Evolutionary conservation across 768 basidiomycete species (phyloP), one percentile per base, ranked within the genome.

Genomic region (Trametes maxima): DNA sequence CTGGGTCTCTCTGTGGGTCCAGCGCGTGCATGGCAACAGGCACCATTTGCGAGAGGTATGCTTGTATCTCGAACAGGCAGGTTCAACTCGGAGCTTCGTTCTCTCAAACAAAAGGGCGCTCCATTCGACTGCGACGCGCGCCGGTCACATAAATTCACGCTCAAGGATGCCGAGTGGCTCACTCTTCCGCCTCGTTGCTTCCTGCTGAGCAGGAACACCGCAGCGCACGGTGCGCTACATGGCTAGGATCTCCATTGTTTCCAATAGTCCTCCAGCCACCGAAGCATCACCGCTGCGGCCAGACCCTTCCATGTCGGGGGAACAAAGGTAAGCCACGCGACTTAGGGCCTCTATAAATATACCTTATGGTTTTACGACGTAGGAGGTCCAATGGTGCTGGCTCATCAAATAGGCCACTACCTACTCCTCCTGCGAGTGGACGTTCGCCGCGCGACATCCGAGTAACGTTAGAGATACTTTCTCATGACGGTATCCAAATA

Each of bases 1-100:
- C 59, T 25, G 40, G 33, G 46, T 40, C 28, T 25, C 48, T 36
- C 48, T 52, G 40, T 46, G 44, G 60, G 54, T 51, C 60, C 54
- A 48, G 17, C 35, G 49, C n/a, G 2, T 33, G 50, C 47, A 1
- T 62, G 49, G 33, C 39, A 5, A 56, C 54, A 51, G 48, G 54
- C 42, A 60, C 60, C n/a, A 19, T 37, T 7, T n/a, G 48, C 17
- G 21, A 3, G n/a, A 33, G 24, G 19, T 5, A 7, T 33, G 49
- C 48, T 19, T 44, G 21, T 42, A 51, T 21, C 49, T 43, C 43
- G 24, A 55, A 55, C 54, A 3, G 48, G 54, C 54, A 62, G 42
- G 25, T 39, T 24, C 24, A 39, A 50, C 5, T 33, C 47, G 25
- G 43, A 19, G n/a, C 2, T 28, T 49, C 25, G 39, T 53, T 22